Conservation (phyloP, 805 yeast genomes). For the Barnettozyma vustinii region DNA sequence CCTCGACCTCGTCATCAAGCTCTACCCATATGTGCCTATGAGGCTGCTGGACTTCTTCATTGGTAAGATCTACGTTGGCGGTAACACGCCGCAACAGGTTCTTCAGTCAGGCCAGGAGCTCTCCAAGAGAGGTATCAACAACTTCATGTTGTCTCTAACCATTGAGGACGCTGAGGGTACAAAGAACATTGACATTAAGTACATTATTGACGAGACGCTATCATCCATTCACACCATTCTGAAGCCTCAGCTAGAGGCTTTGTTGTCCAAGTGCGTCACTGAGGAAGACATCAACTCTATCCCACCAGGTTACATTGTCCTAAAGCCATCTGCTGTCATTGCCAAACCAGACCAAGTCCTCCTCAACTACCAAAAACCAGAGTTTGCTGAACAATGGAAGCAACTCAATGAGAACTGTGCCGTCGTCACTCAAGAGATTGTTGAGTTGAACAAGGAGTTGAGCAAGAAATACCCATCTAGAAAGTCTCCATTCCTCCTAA, state of each 20-base stretch:
- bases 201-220: slow-evolving; percentile 58
- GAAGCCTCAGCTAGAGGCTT: slow-evolving; percentile 53
- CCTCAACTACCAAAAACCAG: slow-evolving; percentile 52
- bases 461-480: slow-evolving; percentile 54
- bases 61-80: slow-evolving; percentile 86
- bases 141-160: slow-evolving; percentile 93
- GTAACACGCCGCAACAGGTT: slow-evolving; percentile 70
- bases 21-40: slow-evolving; percentile 74
- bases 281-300: slow-evolving; percentile 51
- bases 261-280: slow-evolving; percentile 43
- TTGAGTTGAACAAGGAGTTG: slow-evolving; percentile 45
- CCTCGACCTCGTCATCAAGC: slow-evolving; percentile 52
- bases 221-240: slow-evolving; percentile 62
- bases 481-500: slow-evolving; percentile 64
- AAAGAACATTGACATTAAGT: slow-evolving; percentile 49
- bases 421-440: slow-evolving; percentile 52
- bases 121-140: slow-evolving; percentile 70
- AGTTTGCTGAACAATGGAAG: slow-evolving; percentile 46
- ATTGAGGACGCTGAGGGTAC: slow-evolving; percentile 90
- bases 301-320: slow-evolving; percentile 88
- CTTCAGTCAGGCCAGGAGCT: slow-evolving; percentile 63
- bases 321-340: slow-evolving; percentile 89
- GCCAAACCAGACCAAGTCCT: slow-evolving; percentile 71
- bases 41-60: slow-evolving; percentile 64
- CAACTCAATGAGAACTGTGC: slow-evolving; percentile 62